Percentiles rank a stretch among this genome's conserved stretches.
Evolutionary conservation across 352 stramenopile species (phyloP).

Genomic region (Phytopythium montanum): DNA sequence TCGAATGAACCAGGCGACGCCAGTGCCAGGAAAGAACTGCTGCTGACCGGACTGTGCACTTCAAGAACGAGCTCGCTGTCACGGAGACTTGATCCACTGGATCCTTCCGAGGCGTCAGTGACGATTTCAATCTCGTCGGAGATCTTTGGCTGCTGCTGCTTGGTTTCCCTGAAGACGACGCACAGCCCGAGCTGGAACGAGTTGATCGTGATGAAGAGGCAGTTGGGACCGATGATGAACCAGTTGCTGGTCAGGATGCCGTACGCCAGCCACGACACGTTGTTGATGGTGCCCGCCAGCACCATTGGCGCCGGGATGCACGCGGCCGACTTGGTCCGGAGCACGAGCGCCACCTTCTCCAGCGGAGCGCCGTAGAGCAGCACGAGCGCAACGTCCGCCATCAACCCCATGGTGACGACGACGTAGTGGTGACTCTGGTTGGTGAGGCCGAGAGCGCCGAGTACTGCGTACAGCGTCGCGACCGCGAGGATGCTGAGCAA

Average conservation of each 20-base stretch:
- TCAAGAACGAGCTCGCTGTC: not conserved
- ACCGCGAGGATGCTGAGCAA: constrained; percentile 18
- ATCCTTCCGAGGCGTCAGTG: not conserved
- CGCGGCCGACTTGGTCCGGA: constrained; percentile 29
- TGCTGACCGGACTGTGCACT: not conserved
- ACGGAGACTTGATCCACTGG: not conserved
- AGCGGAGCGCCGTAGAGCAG: constrained; percentile 39
- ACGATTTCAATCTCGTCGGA: not conserved
- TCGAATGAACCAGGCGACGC: not conserved
- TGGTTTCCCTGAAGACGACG: constrained; percentile 19
- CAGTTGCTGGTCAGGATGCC: constrained; percentile 38
- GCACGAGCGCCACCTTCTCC: constrained; percentile 28
- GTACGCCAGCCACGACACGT: constrained; percentile 48
- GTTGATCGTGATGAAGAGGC: constrained; percentile 35
- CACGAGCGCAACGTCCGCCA: constrained; percentile 27
- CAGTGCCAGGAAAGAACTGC: not conserved
- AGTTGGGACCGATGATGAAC: constrained; percentile 49
- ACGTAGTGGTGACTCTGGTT: constrained; percentile 19
- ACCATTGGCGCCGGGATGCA: constrained; percentile 35
- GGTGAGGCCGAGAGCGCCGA: constrained; percentile 20
- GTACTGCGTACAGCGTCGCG: constrained; percentile 21
- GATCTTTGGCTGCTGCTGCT: not conserved
- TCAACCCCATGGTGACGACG: constrained; percentile 27
- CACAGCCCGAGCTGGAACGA: constrained; percentile 27
- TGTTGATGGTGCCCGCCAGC: constrained; percentile 42